Percentiles rank a stretch among this genome's conserved stretches.
These are phyloP conservation scores for Bondarzewia mesenterica DNA, from an alignment of 1,284 basidiomycete species.

Conservation along the genomic window DNA sequence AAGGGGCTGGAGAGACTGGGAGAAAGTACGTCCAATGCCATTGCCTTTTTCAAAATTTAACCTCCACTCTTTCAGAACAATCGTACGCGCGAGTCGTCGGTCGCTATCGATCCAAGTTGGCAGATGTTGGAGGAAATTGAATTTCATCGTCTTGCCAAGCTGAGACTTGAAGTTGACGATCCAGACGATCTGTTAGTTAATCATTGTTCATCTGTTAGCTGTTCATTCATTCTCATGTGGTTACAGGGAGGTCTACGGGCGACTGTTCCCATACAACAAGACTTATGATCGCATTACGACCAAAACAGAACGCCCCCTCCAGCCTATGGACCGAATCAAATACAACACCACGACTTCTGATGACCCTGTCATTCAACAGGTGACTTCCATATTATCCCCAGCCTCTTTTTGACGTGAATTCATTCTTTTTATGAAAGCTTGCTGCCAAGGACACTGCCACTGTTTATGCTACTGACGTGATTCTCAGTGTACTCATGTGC, in stretches of 20 bases:
- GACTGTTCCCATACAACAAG: slow-evolving; percentile 92
- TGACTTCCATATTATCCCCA: slow-evolving; percentile 19
- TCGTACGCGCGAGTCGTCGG: slow-evolving; percentile 89
- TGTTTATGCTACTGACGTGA: slow-evolving; percentile 93
- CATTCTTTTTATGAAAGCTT: slow-evolving; percentile 38
- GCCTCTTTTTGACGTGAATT: background rate
- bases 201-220: slow-evolving; percentile 12
- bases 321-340: slow-evolving; percentile 90
- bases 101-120: slow-evolving; percentile 91
- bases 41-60: background rate
- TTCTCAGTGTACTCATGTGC: slow-evolving; percentile 95
- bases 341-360: slow-evolving; percentile 98
- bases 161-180: slow-evolving; percentile 88
- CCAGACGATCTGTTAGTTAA: slow-evolving; percentile 74
- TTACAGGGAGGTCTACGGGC: slow-evolving; percentile 78
- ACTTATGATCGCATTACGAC: slow-evolving; percentile 94
- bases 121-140: slow-evolving; percentile 95
- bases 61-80: slow-evolving; percentile 49
- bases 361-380: slow-evolving; percentile 91
- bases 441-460: slow-evolving; percentile 73
- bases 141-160: slow-evolving; percentile 87
- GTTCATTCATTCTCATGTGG: slow-evolving; percentile 8
- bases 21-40: slow-evolving; percentile 56
- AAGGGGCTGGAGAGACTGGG: slow-evolving; percentile 90
- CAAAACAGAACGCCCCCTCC: slow-evolving; percentile 84